These are phyloP conservation scores for Cladosporium austrohemisphaericum DNA, from an alignment of 2,329 filamentous ascomycete genomes.

Conservation along the genomic window DNA sequence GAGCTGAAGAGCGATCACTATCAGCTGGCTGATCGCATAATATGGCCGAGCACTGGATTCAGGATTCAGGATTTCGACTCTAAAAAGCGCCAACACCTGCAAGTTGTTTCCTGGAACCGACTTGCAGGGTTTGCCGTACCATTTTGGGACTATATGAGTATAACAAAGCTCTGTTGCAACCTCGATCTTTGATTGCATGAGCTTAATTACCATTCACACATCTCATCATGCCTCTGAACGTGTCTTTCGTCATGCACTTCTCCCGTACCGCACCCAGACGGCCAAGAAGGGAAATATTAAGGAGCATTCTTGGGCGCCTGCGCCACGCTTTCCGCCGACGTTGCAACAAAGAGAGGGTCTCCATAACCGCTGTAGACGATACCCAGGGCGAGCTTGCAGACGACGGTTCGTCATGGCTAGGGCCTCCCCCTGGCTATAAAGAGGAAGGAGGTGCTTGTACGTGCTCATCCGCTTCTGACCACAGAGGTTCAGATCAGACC, in stretches of 20 bases:
- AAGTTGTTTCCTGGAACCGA: too few species aligned
- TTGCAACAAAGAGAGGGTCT: not conserved
- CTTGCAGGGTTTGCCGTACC: too few species aligned
- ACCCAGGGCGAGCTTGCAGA: not conserved
- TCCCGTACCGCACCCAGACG: not conserved
- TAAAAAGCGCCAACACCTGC: too few species aligned
- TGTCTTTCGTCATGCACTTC: not conserved
- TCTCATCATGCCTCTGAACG: not conserved
- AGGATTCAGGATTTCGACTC: too few species aligned
- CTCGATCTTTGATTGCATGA: too few species aligned
- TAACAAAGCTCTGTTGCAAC: too few species aligned
- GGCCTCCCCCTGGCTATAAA: not conserved
- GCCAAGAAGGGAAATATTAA: not conserved
- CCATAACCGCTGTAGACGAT: not conserved
- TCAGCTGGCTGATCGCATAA: too few species aligned
- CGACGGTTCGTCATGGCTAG: not conserved
- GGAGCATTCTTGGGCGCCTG: not conserved
- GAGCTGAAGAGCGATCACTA: too few species aligned
- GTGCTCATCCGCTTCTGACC: not conserved
- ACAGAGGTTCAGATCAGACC: not conserved
- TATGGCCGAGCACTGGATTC: too few species aligned
- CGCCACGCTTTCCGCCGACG: not conserved
- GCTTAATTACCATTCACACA: too few species aligned
- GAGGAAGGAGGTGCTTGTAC: not conserved
- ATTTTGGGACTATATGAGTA: too few species aligned